Evolutionary conservation across 768 basidiomycete genomes (phyloP), one percentile per base, ranked within the genome.

Genomic region (Peribolospora kevripleyi): DNA sequence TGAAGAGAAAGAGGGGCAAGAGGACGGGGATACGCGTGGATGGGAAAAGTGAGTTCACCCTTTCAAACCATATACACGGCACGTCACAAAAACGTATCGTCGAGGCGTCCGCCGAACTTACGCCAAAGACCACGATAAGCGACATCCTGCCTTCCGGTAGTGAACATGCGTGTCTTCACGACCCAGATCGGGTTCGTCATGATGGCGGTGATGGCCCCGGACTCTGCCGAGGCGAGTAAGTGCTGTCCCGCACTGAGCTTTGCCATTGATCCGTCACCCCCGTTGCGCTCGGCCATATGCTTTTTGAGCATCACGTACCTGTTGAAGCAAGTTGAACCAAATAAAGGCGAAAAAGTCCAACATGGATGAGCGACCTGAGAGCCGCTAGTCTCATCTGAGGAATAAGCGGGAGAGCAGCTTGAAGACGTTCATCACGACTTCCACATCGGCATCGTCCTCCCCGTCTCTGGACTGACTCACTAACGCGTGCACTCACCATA

Each of bases 141-240:
- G 3, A 66, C 70, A 46, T 80, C 76, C 54, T 75, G 73, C 39
- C 75, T 67, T 7, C 70, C 70, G 1, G 87, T 81, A 1, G 88
- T 86, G 65, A 93, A 98, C 79, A 95, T 88, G 57, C 93, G 78
- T 7, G 93, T 90, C 70, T 91, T 84, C 54, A 97, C 82, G 10
- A 97, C 82, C 91, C 91, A 97, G 61, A 95, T 78, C 0, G 91
- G 93, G 67, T 98, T 97, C 6, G 91, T 98, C 65, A 93, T 74
- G 63, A 97, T 71, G 0, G 93, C 88, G 3, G 90, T 93, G 13
- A 78, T 79, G 9, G 90, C 84, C 70, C 91, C 93, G 64, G 91
- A 86, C 82, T 91, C 75, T 49, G 93, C 90, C 46, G 88, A 82
- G 65, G 82, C 93, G 42, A 90, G 68, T 4, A 97, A 75, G 65